phyloP scores from a whole-genome alignment of 345 rosid species.

The Acer saccharum region DNA sequence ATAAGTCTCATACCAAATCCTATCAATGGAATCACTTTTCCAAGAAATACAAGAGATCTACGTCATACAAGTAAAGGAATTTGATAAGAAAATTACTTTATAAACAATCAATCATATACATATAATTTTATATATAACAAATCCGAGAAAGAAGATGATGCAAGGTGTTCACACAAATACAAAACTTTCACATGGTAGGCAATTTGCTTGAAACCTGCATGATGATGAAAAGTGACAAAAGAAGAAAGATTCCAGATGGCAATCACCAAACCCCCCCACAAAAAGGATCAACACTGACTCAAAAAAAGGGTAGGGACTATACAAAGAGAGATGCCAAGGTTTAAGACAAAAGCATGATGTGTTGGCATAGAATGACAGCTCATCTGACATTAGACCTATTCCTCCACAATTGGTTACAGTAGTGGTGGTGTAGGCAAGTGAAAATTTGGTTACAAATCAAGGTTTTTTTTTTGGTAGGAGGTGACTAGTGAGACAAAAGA shows the following conservation, averaged over 20 bases:
- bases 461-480: too few species aligned
- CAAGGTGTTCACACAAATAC: too few species aligned
- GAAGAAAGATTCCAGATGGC: not conserved
- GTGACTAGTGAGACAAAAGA: slow-evolving; percentile 25
- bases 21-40: too few species aligned
- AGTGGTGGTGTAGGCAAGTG: not conserved
- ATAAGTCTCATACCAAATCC: too few species aligned
- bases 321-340: slow-evolving; percentile 16
- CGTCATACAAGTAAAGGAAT: too few species aligned
- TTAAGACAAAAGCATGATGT: slow-evolving; percentile 15
- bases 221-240: not conserved
- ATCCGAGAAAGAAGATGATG: too few species aligned
- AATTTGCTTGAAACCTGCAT: not conserved
- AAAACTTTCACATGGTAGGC: not conserved
- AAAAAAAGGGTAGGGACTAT: not conserved
- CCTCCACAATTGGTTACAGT: not conserved
- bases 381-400: slow-evolving; percentile 14
- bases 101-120: too few species aligned
- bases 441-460: not conserved
- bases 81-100: too few species aligned
- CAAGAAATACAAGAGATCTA: too few species aligned
- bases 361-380: slow-evolving; percentile 26
- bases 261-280: not conserved
- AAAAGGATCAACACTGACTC: not conserved
- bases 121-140: too few species aligned